phyloP scores from a whole-genome alignment of 192 early-diverging fungal species.

The Podila epigama region DNA sequence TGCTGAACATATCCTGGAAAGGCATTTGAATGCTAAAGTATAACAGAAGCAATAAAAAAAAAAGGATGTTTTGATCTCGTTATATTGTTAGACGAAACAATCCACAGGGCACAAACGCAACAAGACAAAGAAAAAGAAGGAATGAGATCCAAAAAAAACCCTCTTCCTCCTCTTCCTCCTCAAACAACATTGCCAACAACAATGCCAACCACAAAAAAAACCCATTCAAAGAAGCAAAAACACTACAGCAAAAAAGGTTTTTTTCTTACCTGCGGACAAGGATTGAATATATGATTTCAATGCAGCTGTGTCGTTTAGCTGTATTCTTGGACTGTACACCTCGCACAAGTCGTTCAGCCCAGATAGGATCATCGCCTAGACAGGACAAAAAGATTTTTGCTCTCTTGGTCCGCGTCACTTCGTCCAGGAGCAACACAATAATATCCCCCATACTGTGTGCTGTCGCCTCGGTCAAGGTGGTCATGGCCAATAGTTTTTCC shows the following conservation, averaged over 20 bases:
- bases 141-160: no score
- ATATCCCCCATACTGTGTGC: conserved; percentile 31
- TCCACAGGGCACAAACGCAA: no score
- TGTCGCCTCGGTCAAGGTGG: conserved; percentile 17
- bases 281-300: conserved; percentile 44
- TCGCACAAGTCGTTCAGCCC: conserved; percentile 35
- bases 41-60: not conserved
- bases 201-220: no score
- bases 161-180: no score
- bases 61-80: no score
- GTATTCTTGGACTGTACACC: conserved; percentile 13
- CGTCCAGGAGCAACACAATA: conserved; percentile 32
- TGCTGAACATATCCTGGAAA: conserved; percentile 44
- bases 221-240: no score
- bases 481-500: conserved; percentile 43
- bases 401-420: conserved; percentile 28
- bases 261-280: conserved; percentile 39
- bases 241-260: not conserved
- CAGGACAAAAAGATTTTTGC: conserved; percentile 35
- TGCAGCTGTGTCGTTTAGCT: conserved; percentile 24
- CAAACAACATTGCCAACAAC: no score
- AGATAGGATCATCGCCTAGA: conserved; percentile 39
- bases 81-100: no score
- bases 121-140: no score
- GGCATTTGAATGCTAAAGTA: conserved; percentile 45